Conservation (phyloP, 768 basidiomycete species). For the Pleurotus tuber-regium region DNA sequence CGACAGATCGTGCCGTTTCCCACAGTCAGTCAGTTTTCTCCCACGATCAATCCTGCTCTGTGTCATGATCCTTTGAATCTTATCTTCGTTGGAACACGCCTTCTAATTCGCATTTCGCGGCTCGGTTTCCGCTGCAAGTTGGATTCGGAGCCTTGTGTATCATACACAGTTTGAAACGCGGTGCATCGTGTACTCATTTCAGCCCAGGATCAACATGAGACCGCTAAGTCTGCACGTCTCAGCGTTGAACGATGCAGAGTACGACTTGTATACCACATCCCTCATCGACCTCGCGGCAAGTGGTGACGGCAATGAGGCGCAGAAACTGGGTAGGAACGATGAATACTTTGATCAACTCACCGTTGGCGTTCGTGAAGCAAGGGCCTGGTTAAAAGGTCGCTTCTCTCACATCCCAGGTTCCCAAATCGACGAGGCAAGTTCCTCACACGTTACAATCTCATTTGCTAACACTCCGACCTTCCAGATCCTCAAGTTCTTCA, state of each 20-base stretch:
- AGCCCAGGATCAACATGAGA: constrained; percentile 42
- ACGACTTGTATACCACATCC: constrained; percentile 60
- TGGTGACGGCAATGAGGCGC: no score
- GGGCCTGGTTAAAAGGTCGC: constrained; percentile 75
- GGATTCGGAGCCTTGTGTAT: neutral
- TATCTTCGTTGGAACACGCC: neutral
- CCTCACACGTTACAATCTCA: constrained; percentile 4
- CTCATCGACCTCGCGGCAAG: constrained; percentile 49
- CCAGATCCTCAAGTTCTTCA: constrained; percentile 67
- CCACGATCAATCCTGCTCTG: neutral
- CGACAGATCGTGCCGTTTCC: no score
- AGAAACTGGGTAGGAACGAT: constrained; percentile 31
- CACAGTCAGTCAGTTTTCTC: no score
- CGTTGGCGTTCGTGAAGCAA: constrained; percentile 62
- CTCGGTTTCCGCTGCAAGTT: neutral
- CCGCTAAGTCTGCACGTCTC: constrained; percentile 69
- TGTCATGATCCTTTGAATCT: neutral
- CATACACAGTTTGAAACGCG: neutral
- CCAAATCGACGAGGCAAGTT: constrained; percentile 57
- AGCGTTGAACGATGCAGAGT: constrained; percentile 74
- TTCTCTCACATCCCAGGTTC: constrained; percentile 51
- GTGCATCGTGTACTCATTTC: neutral
- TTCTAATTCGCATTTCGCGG: neutral
- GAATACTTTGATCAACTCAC: constrained; percentile 50
- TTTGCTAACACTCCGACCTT: neutral